Percentiles rank a stretch among this genome's conserved stretches.
Evolutionary conservation across 768 basidiomycete genomes (phyloP).

Genomic region (Mycena venus): DNA sequence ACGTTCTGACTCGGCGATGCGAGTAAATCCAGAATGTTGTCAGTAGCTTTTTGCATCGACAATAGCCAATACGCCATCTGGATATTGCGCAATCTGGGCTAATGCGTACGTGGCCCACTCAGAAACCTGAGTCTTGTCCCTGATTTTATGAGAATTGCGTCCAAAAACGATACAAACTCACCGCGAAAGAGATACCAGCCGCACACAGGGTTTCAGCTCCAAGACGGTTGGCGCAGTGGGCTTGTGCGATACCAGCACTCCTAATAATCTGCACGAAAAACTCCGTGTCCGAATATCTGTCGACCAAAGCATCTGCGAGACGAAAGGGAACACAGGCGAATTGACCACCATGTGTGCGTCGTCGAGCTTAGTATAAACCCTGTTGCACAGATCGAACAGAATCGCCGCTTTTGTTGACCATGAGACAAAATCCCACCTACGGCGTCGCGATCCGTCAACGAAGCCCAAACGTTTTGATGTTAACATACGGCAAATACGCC

Average conservation of each 20-base stretch:
- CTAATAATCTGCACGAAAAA: not conserved
- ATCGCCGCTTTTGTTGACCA: not conserved
- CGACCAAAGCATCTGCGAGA: not conserved
- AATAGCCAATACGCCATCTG: no score
- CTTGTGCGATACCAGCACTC: not conserved
- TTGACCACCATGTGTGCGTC: not conserved
- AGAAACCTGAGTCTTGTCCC: no score
- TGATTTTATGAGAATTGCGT: not conserved
- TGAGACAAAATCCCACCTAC: not conserved
- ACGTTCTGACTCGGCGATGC: no score
- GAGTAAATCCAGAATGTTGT: not conserved
- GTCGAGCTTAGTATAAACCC: not conserved
- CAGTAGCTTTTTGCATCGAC: no score
- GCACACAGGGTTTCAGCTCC: not conserved
- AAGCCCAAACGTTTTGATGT: not conserved
- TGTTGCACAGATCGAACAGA: not conserved
- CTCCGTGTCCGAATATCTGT: not conserved
- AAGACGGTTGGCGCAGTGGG: not conserved
- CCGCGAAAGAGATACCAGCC: not conserved
- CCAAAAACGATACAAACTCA: not conserved
- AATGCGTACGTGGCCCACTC: no score
- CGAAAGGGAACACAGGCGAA: not conserved
- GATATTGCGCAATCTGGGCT: no score
- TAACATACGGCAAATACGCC: not conserved
- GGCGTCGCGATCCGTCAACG: not conserved